These are phyloP conservation scores for Lasiodiplodia gonubiensis DNA, from an alignment of 2,329 filamentous ascomycete genomes.

Conservation along the genomic window DNA sequence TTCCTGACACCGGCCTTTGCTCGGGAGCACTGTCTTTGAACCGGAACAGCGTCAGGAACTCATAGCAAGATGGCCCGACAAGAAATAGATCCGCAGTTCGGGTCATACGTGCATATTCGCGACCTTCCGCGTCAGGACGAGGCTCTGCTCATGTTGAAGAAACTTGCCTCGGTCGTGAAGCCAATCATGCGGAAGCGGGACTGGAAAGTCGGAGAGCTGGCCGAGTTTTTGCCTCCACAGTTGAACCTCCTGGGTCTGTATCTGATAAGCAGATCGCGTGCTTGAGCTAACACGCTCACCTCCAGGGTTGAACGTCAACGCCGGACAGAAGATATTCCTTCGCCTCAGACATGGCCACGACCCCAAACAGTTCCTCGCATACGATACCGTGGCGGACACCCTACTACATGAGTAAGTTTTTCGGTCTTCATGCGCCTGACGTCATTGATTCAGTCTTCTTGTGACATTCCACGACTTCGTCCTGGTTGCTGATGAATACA, in stretches of 20 bases:
- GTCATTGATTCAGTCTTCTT: not conserved
- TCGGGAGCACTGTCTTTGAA: not conserved
- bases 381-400: constrained; percentile 84
- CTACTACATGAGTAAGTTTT: constrained; percentile 79
- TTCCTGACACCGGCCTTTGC: not conserved
- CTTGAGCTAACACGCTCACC: constrained; percentile 1
- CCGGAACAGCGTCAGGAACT: not conserved
- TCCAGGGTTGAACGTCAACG: constrained; percentile 74
- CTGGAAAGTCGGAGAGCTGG: constrained; percentile 79
- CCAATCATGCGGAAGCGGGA: constrained; percentile 88
- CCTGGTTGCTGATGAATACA: not conserved
- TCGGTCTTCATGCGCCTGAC: not conserved
- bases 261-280: not conserved
- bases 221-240: constrained; percentile 83
- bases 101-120: constrained; percentile 56
- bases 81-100: constrained; percentile 56
- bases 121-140: constrained; percentile 52
- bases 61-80: constrained; percentile 31
- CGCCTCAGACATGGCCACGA: constrained; percentile 79
- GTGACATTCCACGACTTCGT: not conserved
- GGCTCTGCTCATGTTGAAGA: constrained; percentile 69
- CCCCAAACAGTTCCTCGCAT: constrained; percentile 74
- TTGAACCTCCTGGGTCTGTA: constrained; percentile 70
- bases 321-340: constrained; percentile 79
- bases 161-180: constrained; percentile 86